Conservation (phyloP, 2,329 filamentous ascomycete genomes). For the Coniochaeta sp. region DNA sequence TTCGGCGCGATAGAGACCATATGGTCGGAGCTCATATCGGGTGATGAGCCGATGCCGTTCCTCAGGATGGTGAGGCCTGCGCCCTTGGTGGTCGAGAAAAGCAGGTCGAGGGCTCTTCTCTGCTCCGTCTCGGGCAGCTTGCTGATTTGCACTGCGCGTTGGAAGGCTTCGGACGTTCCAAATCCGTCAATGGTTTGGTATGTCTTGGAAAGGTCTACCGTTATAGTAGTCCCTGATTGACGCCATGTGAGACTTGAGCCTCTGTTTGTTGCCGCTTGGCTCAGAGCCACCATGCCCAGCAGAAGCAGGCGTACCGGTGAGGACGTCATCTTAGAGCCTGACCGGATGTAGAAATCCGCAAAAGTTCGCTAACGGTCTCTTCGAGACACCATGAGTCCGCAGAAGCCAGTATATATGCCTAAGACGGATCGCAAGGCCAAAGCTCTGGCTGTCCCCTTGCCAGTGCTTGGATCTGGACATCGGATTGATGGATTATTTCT, state of each 20-base stretch:
- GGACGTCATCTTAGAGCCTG: neutral
- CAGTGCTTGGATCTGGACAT: neutral
- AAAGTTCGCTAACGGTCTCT: neutral
- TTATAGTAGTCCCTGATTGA: neutral
- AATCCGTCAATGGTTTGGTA: slow-evolving; percentile 37
- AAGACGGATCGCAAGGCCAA: neutral
- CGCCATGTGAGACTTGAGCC: neutral
- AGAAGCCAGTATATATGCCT: neutral
- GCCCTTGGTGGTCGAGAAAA: slow-evolving; percentile 26
- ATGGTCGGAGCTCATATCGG: slow-evolving; percentile 12
- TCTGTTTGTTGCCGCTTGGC: neutral
- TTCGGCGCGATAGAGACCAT: slow-evolving; percentile 27
- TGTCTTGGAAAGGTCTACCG: slow-evolving; percentile 11
- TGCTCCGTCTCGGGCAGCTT: slow-evolving; percentile 10
- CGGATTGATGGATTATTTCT: neutral
- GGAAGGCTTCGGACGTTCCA: slow-evolving; percentile 33
- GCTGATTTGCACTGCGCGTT: slow-evolving; percentile 23
- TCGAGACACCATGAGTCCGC: neutral
- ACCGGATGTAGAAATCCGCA: neutral
- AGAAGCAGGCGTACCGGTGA: neutral
- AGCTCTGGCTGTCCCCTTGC: neutral
- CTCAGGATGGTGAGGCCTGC: slow-evolving; percentile 32
- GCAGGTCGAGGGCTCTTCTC: slow-evolving; percentile 21
- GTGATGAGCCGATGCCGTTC: slow-evolving; percentile 26
- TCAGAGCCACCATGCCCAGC: neutral